Conservation (phyloP, 1,284 basidiomycete genomes). For the Trichosporon faecale region DNA sequence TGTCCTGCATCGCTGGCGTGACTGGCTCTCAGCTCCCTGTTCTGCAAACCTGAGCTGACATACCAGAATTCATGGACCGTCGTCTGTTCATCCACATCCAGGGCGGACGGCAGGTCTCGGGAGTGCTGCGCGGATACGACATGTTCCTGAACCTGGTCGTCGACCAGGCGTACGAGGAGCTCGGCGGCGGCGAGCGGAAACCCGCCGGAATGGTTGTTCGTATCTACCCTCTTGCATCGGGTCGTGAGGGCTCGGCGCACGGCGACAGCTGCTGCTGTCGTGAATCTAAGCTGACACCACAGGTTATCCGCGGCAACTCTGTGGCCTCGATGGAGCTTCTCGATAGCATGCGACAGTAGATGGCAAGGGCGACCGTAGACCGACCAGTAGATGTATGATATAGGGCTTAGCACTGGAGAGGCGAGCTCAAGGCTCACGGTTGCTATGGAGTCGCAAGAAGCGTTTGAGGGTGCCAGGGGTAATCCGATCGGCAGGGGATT, state of each 20-base stretch:
- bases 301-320: conserved; percentile 94
- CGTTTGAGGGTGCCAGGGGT: too few relatives aligned
- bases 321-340: conserved; percentile 65
- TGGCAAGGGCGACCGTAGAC: background rate
- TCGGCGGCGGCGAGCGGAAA: conserved; percentile 80
- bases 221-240: conserved; percentile 54
- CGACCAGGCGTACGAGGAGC: conserved; percentile 91
- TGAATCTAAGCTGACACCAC: conserved; percentile 18
- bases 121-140: conserved; percentile 94
- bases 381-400: conserved; percentile 8
- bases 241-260: too few relatives aligned
- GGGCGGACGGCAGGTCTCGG: conserved; percentile 92
- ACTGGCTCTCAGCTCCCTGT: too few relatives aligned
- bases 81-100: conserved; percentile 91
- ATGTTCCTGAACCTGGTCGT: conserved; percentile 98
- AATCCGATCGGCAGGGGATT: too few relatives aligned
- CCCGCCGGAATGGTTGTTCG: conserved; percentile 86
- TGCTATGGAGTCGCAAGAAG: too few relatives aligned
- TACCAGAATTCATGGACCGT: conserved; percentile 97
- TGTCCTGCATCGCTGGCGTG: background rate
- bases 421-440: background rate
- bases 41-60: conserved; percentile 1
- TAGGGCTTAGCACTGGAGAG: background rate
- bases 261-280: too few relatives aligned
- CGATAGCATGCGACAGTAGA: conserved; percentile 41